Evolutionary conservation across 73 alveolate species (phyloP).

Genomic region (Paramecium tetraurelia): DNA sequence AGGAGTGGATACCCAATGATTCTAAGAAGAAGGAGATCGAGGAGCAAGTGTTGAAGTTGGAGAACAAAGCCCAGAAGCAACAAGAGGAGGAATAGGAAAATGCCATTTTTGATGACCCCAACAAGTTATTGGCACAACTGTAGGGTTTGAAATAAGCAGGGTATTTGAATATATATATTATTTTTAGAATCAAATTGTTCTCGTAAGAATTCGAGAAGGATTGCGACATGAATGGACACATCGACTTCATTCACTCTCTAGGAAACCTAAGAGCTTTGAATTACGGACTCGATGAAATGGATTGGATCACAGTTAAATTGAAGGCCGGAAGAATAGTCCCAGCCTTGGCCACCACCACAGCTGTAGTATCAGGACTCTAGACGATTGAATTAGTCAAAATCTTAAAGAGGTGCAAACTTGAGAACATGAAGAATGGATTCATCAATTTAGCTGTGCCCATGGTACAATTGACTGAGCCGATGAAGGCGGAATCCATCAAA

Average conservation of each 20-base stretch:
- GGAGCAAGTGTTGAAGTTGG: slow-evolving; percentile 77
- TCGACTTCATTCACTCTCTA: slow-evolving; percentile 92
- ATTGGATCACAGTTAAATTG: slow-evolving; percentile 94
- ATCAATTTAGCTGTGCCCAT: slow-evolving; percentile 58
- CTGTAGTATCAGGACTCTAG: slow-evolving; percentile 94
- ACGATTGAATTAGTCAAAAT: slow-evolving; percentile 87
- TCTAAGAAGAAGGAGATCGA: slow-evolving; percentile 80
- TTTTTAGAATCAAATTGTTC: slow-evolving; percentile 16
- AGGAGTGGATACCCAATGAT: slow-evolving; percentile 85
- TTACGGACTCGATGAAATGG: slow-evolving; percentile 89
- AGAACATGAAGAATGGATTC: slow-evolving; percentile 60
- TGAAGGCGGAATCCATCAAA: slow-evolving; percentile 7
- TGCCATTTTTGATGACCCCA: slow-evolving; percentile 55
- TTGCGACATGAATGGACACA: slow-evolving; percentile 90
- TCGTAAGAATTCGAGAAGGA: slow-evolving; percentile 94
- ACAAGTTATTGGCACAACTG: slow-evolving; percentile 62
- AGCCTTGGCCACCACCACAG: slow-evolving; percentile 97
- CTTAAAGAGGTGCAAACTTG: slow-evolving; percentile 14
- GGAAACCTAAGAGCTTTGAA: slow-evolving; percentile 89
- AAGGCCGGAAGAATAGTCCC: slow-evolving; percentile 98
- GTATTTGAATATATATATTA: not conserved
- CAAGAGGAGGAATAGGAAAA: slow-evolving; percentile 68
- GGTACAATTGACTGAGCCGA: slow-evolving; percentile 51
- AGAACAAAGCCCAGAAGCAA: slow-evolving; percentile 47
- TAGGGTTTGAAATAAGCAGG: slow-evolving; percentile 60